phyloP scores from a whole-genome alignment of 805 yeast species.

The Ogataea naganishii region DNA sequence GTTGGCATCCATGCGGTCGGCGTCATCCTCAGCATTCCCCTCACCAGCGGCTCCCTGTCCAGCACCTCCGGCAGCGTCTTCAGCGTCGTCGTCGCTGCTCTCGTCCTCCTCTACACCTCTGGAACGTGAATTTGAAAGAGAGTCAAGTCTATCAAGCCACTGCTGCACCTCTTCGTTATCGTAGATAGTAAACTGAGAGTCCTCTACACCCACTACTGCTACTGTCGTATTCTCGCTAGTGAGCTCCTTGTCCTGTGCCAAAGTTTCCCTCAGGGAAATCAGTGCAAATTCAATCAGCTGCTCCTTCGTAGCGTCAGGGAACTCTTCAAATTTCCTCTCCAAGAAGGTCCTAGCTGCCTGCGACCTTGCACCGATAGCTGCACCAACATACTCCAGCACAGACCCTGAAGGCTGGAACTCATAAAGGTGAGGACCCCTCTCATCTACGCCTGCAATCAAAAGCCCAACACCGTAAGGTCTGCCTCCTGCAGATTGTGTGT shows the following conservation, averaged over 20 bases:
- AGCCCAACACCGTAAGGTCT: constrained; percentile 98
- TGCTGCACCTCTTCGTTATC: constrained; percentile 84
- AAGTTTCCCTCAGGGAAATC: constrained; percentile 85
- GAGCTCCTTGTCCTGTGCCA: constrained; percentile 90
- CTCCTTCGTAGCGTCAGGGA: constrained; percentile 52
- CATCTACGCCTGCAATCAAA: constrained; percentile 83
- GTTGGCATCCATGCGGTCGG: constrained; percentile 3
- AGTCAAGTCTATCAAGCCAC: constrained; percentile 72
- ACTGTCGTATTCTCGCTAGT: constrained; percentile 78
- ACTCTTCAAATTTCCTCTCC: constrained; percentile 74
- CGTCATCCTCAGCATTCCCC: constrained; percentile 8
- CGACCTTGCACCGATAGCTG: constrained; percentile 97
- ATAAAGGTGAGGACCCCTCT: constrained; percentile 85
- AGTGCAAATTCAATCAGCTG: constrained; percentile 80
- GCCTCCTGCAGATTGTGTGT: constrained; percentile 92
- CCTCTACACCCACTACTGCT: constrained; percentile 83
- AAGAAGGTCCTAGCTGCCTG: constrained; percentile 96
- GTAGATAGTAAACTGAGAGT: constrained; percentile 55
- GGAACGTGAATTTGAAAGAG: constrained; percentile 49
- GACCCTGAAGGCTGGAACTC: constrained; percentile 97
- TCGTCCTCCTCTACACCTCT: constrained; percentile 27
- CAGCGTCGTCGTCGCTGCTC: constrained; percentile 18
- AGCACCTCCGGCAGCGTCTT: constrained; percentile 19
- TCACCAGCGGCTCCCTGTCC: constrained; percentile 22
- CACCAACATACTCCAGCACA: constrained; percentile 81